Conservation (phyloP, 2,329 filamentous ascomycete genomes). For the Penicillium polonicum region DNA sequence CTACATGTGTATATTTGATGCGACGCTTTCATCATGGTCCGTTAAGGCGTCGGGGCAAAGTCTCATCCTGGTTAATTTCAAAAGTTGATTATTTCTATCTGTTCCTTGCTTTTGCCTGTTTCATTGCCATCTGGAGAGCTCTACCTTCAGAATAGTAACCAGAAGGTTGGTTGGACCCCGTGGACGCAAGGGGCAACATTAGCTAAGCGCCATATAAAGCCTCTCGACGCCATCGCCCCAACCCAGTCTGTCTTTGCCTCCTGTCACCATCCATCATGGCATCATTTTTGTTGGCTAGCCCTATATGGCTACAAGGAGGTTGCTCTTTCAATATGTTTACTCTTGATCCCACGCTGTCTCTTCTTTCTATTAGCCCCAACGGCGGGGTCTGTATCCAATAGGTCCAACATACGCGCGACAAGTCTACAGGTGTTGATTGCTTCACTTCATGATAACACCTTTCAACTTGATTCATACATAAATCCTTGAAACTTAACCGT, state of each 20-base stretch:
- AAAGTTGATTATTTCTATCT: conserved; percentile 18
- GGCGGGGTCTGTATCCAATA: conserved; percentile 32
- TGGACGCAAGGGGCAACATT: conserved; percentile 11
- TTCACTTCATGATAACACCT: conserved; percentile 15
- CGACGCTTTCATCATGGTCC: conserved; percentile 34
- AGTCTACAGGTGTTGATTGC: conserved; percentile 15
- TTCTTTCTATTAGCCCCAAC: conserved; percentile 30
- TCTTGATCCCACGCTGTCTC: conserved; percentile 1
- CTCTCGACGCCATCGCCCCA: conserved; percentile 1
- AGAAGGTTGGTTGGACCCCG: neutral
- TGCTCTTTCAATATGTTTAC: conserved; percentile 1
- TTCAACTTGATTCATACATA: neutral
- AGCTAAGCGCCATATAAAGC: conserved; percentile 15
- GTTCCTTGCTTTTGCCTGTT: conserved; percentile 5
- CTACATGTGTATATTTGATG: conserved; percentile 39
- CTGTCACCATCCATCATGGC: conserved; percentile 26
- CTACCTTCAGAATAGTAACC: neutral
- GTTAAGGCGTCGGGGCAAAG: conserved; percentile 35
- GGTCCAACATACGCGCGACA: conserved; percentile 19
- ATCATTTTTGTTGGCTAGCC: conserved; percentile 17
- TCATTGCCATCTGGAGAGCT: neutral
- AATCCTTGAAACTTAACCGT: neutral
- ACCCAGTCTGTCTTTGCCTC: neutral
- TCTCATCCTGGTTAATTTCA: conserved; percentile 25
- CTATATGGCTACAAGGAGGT: conserved; percentile 16